Evolutionary conservation across 2,329 filamentous ascomycete species (phyloP), one percentile per base, ranked within the genome.

Genomic region (Podosphaera fusca): DNA sequence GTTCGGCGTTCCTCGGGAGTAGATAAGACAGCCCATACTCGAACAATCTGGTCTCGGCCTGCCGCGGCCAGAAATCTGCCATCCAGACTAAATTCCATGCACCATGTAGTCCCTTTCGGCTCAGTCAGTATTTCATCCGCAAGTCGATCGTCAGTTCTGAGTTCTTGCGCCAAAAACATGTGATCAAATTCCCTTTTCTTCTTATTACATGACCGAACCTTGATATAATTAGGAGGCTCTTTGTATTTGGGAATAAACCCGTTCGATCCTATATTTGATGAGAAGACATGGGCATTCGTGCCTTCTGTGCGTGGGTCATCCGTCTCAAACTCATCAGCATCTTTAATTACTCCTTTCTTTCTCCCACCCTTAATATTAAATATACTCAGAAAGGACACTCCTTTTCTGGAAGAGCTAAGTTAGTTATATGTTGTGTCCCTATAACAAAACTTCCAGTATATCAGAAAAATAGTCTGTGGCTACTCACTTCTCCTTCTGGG

Each of bases 1-100:
- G 76, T 74, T 58, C 75, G 75, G 14, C 92, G 79, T 66, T 95
- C 88, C 59, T 94, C 87, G 0, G 80, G 73, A 0, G 82, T 90
- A 2, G 86, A 80, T 45, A 98, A 80, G 3, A 96, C 88, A 1
- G 84, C 81, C 85, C 90, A 98, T 14, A 96, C 79, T 21, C 90
- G 78, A 9, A 98, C 81, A 14, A 89, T 76, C 61, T 80, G 80
- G 67, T 96, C 92, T 62, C 90, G 86, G 3, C 92, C 92, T 9
- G 85, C 92, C n/a, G 87, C 87, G 4, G 92, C 92, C 21, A 98
- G 74, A 67, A 89, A 95, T 64, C 77, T 85, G 4, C 92, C 92
- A 70, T 96, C 90, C 59, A 83, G 83, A 65, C 90, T 96, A 65
- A 96, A 96, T 64, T 92, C 86, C 61, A 87, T 80, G 0, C 90